Base-by-base conservation (phyloP, 2,329 filamentous ascomycete species). In the Scedosporium boydii region DNA sequence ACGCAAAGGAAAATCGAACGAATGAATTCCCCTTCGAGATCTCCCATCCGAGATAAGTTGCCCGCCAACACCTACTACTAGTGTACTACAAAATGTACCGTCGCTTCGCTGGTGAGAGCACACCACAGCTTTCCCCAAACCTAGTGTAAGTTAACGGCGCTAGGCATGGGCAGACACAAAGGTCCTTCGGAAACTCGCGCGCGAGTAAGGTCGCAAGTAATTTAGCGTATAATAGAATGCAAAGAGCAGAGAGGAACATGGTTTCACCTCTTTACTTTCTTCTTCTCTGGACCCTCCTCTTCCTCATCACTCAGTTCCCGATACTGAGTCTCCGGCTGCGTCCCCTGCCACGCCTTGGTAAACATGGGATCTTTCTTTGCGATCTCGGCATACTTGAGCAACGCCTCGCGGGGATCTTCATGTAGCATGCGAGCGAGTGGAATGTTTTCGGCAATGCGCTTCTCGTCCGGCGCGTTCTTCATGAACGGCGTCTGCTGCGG, bases 321-420 rank as follows among this genome's bases (percentile, higher is more conserved):
- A 27, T 96, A 99, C 67, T 97, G 88, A 27, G 93, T 91, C 68
- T 93, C 88, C 0, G 95, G 95, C 76, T 98, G 93, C 44, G 92
- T 98, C 68, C 88, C 83, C 71, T 89, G 89, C 90, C 92, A 99
- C 16, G 93, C 95, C 67, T 90, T 91, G 34, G 95, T 99, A 71
- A 98, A 99, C 69, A 96, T 82, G 0, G 93, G 93, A 72, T 98
- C 93, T 72, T 91, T 93, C 75, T 96, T 87, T 12, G 93, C 92
- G 71, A 96, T 88, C 62, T 96, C 91, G 44, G 92, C 93, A 79
- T 98, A 99, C 77, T 96, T 97, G 64, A 99, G 77, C 70, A 99
- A 77, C 56, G 95, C 95, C 75, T 96, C 95, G 66, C 95, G 82
- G 0, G 95, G 95, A 77, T 99, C 95, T 73, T 99, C 95, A 74